Evolutionary conservation across 2,329 filamentous ascomycete species (phyloP), one percentile per base, ranked within the genome.

Genomic region (Xylariaceae sp.): DNA sequence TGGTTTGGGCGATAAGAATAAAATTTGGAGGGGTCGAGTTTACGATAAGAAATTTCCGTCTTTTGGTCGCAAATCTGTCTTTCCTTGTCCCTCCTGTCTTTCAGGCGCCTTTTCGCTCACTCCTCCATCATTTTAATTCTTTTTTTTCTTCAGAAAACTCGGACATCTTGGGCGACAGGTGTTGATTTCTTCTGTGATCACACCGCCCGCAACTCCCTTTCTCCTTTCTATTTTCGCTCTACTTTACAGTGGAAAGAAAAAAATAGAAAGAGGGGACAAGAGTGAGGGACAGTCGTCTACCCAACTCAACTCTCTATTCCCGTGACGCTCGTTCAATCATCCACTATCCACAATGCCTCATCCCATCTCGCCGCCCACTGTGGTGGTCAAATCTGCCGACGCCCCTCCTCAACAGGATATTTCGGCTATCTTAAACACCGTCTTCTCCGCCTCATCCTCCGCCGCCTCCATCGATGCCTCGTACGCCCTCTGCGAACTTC

Each of bases 371-470:
- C 71, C 73, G 60, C 73, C 72, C 44, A 66, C 66, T 58, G 69
- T 74, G 68, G 69, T 75, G 56, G 70, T 70, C 55, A 67, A 68
- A 55, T 58, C 55, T 17, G 55, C 48, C 40, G 70, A 68, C 54
- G 66, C 70, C 60, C 64, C 71, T 65, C 74, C 76, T 23, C 69
- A 79, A 58, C 79, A 82, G 54, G 86, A 89, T 52, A 71, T 92
- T 51, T 68, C 76, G 50, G 75, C 78, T 45, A 68, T 89, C 35
- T 63, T 90, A 56, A 71, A 80, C 57, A 82, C 76, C 40, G 78
- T 88, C 55, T 88, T 91, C 67, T 79, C 74, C 37, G 80, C 86
- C 32, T 73, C 81, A 60, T 82, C 82, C 4, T 88, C 86, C 3
- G 75, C 82, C 60, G 75, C 79, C 50, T 86, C 85, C 14, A 76